Evolutionary conservation across 2,329 filamentous ascomycete genomes (phyloP), one percentile per base, ranked within the genome.

Genomic region (Sporothrix brasiliensis): DNA sequence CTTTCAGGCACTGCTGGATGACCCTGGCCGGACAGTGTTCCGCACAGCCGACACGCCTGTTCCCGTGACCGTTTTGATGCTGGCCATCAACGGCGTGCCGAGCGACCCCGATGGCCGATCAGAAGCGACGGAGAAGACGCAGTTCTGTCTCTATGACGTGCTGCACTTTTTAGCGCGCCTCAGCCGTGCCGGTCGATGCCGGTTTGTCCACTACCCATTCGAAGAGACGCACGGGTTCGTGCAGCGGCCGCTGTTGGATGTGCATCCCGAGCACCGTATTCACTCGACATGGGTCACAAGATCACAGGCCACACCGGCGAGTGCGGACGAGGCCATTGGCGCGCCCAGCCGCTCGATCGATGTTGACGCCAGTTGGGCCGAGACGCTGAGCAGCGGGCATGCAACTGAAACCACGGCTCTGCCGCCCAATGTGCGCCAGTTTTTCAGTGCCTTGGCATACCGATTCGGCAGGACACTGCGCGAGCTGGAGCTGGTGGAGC

Each of bases 1-100:
- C 16, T 72, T 81, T 61, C 74, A 77, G 73, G 74, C 74, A 63
- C 66, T 80, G 19, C 73, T 81, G 60, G 75, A 79, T 50, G 77
- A 80, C 50, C 73, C 74, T 2, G 44, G 70, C 4, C 73, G 73
- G 3, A 30, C 19, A 9, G 71, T 80, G 13, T 78, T 80, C 47
- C 69, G 70, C 10, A 60, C 67, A 4, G 58, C 61, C 4, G 68
- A 75, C 1, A 73, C 70, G 7, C 50, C 68, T 4, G 76, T 78
- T 10, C 67, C 73, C 4, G 72, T 79, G 39, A 75, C 78, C 49
- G 60, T 69, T 11, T 72, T 80, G 39, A 74, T 79, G 27, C 67
- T 73, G 6, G 74, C 71, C 53, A 75, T 79, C 70, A 78, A 79
- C 68, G 21, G 69, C 30, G 41, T 30, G 27, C 27, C 39, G 21